Evolutionary conservation across 331 rosid genomes (phyloP).

Genomic region (Malus hybrid): DNA sequence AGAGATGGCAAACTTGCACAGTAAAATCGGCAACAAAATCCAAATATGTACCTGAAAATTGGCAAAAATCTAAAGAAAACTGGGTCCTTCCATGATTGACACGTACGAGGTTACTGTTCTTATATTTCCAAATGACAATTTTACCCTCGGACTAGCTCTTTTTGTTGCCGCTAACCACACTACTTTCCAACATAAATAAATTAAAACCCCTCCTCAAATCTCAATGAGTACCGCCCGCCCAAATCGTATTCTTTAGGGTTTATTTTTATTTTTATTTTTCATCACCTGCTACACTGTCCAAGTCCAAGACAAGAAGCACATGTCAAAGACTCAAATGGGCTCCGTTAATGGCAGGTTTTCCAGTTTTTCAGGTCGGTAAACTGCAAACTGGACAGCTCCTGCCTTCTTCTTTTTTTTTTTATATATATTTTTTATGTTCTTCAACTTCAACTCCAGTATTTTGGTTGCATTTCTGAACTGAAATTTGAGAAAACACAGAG

Average conservation of each 20-base stretch:
- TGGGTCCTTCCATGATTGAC: neutral
- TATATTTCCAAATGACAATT: neutral
- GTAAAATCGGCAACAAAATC: neutral
- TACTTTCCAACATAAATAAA: neutral
- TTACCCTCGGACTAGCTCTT: conserved; percentile 16
- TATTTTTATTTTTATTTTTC: neutral
- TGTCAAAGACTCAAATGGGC: conserved; percentile 10
- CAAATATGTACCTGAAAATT: neutral
- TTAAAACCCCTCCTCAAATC: neutral
- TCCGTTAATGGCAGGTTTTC: conserved; percentile 29
- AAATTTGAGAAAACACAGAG: neutral
- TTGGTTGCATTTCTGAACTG: conserved; percentile 2
- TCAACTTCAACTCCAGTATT: neutral
- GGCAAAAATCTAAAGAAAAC: neutral
- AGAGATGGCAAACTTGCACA: neutral
- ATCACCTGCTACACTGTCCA: conserved; percentile 10
- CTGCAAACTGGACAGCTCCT: conserved; percentile 46
- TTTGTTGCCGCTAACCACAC: neutral
- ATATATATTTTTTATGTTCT: neutral
- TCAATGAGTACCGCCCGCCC: neutral
- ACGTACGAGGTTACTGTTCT: neutral
- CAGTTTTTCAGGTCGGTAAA: conserved; percentile 51
- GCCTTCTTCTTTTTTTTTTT: conserved; percentile 7
- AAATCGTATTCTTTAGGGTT: neutral
- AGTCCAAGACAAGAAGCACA: conserved; percentile 9